These are phyloP conservation scores for Rosa rugosa DNA, from an alignment of 306 rosid genomes.

Conservation along the genomic window DNA sequence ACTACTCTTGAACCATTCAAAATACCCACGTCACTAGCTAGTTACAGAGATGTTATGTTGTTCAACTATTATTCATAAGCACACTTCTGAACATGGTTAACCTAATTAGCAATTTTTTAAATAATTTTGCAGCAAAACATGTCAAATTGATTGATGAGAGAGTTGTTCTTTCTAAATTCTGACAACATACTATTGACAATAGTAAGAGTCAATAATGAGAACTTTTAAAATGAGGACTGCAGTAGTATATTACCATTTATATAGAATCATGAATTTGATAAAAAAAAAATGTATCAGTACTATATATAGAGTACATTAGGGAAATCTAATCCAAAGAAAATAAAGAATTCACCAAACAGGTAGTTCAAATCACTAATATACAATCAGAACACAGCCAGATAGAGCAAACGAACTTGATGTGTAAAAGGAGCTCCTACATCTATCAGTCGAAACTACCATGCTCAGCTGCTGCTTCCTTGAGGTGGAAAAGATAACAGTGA, in stretches of 20 bases:
- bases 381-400: slow-evolving; percentile 36
- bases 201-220: background rate
- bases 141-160: background rate
- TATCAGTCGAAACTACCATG: slow-evolving; percentile 39
- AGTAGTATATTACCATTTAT: background rate
- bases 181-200: background rate
- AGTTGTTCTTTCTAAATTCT: background rate
- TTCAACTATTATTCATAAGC: background rate
- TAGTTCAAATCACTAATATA: slow-evolving; percentile 41
- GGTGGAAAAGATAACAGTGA: slow-evolving; percentile 40
- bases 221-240: background rate
- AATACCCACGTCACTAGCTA: background rate
- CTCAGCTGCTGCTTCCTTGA: slow-evolving; percentile 36
- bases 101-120: background rate
- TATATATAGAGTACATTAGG: slow-evolving; percentile 31
- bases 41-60: background rate
- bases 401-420: slow-evolving; percentile 42
- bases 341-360: slow-evolving; percentile 28
- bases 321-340: slow-evolving; percentile 31
- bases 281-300: slow-evolving; percentile 21
- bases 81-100: background rate
- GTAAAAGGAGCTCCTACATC: slow-evolving; percentile 31
- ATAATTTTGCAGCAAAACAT: background rate
- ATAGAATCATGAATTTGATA: background rate
- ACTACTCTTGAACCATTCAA: background rate